Percentiles rank a stretch among this genome's conserved stretches.
Conservation (phyloP, 73 alveolate genomes). For the Blepharisma stoltei region DNA sequence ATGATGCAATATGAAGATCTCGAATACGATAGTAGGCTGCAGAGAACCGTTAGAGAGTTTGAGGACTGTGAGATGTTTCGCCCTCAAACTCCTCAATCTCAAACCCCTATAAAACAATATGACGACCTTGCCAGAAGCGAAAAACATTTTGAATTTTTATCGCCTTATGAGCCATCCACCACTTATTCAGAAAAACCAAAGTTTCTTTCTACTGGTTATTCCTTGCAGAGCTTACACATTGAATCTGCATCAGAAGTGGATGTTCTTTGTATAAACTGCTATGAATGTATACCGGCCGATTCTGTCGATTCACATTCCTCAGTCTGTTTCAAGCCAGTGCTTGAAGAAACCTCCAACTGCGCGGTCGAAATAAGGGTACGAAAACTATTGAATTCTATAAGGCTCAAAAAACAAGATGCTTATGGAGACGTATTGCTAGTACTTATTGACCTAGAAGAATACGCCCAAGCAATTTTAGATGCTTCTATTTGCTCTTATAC, state of each 20-base stretch:
- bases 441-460: neutral
- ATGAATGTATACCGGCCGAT: constrained; percentile 39
- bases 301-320: constrained; percentile 40
- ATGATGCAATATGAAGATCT: no score
- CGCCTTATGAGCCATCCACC: no score
- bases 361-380: neutral
- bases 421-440: neutral
- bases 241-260: constrained; percentile 15
- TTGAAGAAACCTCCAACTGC: neutral
- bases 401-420: neutral
- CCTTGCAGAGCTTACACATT: no score
- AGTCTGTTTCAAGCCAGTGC: constrained; percentile 15
- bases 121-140: no score
- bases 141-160: no score
- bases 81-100: no score
- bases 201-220: no score
- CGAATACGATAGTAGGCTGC: no score
- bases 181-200: no score
- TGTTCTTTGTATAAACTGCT: constrained; percentile 47
- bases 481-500: neutral
- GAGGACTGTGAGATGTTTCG: no score
- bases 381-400: neutral
- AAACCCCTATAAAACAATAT: no score
- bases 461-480: neutral
- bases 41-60: no score